These are phyloP conservation scores for Borealophlyctis nickersoniae DNA, from an alignment of 192 early-diverging fungal genomes.

Conservation along the genomic window DNA sequence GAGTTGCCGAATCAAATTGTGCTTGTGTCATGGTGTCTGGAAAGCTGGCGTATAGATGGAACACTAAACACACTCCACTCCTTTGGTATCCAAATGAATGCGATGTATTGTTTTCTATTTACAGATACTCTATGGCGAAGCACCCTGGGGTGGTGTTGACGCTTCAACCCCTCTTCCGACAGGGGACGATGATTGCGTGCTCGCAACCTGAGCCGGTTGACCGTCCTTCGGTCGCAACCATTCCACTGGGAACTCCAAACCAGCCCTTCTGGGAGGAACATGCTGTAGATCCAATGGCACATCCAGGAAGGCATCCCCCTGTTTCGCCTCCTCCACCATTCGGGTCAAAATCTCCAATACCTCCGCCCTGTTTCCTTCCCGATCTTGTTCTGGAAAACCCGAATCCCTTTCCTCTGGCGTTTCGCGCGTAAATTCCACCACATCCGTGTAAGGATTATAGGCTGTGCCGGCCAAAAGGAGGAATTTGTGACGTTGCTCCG, in stretches of 20 bases:
- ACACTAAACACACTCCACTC: too few species aligned
- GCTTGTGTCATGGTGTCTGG: too few species aligned
- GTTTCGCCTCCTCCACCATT: conserved; percentile 60
- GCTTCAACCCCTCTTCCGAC: too few species aligned
- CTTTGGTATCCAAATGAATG: too few species aligned
- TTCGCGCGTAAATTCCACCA: conserved; percentile 55
- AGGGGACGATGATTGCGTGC: too few species aligned
- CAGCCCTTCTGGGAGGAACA: conserved; percentile 41
- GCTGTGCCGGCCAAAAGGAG: conserved; percentile 55
- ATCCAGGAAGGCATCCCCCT: conserved; percentile 51
- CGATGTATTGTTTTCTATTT: too few species aligned
- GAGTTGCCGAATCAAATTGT: too few species aligned
- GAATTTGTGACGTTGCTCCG: conserved; percentile 55
- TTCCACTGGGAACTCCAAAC: conserved; percentile 58
- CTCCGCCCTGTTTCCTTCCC: conserved; percentile 7
- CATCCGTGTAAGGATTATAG: conserved; percentile 57
- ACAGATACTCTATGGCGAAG: too few species aligned
- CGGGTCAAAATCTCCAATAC: conserved; percentile 47
- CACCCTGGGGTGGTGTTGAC: too few species aligned
- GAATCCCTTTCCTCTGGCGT: conserved; percentile 30
- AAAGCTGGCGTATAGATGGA: too few species aligned
- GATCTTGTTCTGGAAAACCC: conserved; percentile 1
- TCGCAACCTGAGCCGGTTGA: too few species aligned
- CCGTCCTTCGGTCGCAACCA: conserved; percentile 49
- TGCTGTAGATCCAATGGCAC: conserved; percentile 59